Evolutionary conservation across 2,329 filamentous ascomycete species (phyloP), one percentile per base, ranked within the genome.

Genomic region (Aspergillus oerlinghausenensis): DNA sequence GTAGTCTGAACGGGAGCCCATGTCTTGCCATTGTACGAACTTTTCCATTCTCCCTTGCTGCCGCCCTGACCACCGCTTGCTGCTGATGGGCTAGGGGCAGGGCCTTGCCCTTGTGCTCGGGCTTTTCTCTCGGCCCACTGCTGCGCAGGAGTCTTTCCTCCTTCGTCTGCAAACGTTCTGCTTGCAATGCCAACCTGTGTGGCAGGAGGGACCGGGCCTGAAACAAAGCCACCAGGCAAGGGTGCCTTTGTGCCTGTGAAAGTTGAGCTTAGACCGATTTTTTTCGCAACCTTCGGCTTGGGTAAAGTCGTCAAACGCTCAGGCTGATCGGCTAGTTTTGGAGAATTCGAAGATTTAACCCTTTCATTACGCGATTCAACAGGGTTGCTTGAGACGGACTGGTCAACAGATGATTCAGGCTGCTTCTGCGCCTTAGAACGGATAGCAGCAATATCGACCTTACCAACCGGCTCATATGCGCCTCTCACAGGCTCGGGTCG

Each of bases 61-160:
- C 89, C 95, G 43, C 84, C 75, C n/a, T 82, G 68, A 2, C 74
- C 62, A 25, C 65, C 66, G 6, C 75, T 61, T 25, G 78, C 70
- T 52, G 76, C 58, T 49, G 73, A 69, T 47, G 82, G 70, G 21
- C 79, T 72, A 51, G 80, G 73, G 28, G 79, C 76, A 51, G 82
- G 77, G 51, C 71, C 77, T 74, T 73, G 63, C 23, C 83, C 85
- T 56, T 87, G 82, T 72, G 94, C 86, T 59, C 86, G 87, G 40
- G 90, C 93, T 79, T 97, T 97, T 79, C 92, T 96, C 79, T 99
- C 94, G 0, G 93, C 93, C 94, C 94, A 99, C 38, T 96, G 78
- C 74, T 99, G 94, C 29, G 94, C 92, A 6, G 94, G 94, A 4
- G 94, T 97, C 80, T 97, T 99, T 60, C 94, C 94, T 61, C 89